A percentile compares a stretch with the other conserved stretches of the same genome.
Conservation (phyloP, 129 eudicot genomes). For the Saposhnikovia divaricata region DNA sequence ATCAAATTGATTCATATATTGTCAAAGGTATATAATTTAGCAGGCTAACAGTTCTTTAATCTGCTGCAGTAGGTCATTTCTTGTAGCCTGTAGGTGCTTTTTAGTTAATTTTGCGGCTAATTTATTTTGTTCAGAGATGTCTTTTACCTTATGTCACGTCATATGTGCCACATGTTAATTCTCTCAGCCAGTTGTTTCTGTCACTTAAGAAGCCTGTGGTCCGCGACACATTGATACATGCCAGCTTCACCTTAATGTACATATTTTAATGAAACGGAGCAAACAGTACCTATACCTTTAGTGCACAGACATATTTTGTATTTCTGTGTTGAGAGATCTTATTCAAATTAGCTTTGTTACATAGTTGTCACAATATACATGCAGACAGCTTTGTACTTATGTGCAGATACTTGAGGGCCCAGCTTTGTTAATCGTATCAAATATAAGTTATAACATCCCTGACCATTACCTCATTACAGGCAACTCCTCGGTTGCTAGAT, state of each 20-base stretch:
- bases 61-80: neutral
- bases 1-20: neutral
- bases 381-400: neutral
- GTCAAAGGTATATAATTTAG: neutral
- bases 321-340: neutral
- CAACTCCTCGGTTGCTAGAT: slow-evolving; percentile 72
- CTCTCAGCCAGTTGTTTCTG: neutral
- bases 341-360: neutral
- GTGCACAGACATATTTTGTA: neutral
- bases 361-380: neutral
- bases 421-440: neutral
- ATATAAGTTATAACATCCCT: neutral
- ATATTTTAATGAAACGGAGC: neutral
- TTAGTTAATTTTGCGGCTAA: too few relatives aligned
- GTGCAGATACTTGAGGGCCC: neutral
- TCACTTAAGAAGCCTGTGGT: neutral
- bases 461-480: slow-evolving; percentile 33
- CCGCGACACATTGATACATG: neutral
- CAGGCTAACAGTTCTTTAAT: neutral
- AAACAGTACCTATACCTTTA: neutral
- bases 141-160: neutral
- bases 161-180: too few relatives aligned
- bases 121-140: too few relatives aligned
- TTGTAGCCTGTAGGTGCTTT: too few relatives aligned
- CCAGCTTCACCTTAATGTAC: neutral